These are phyloP conservation scores for Dictyostelium discoideum DNA, from an alignment of 78 protist species.

Conservation along the genomic window dicty_2.7 NC_007089.4:90501-91000, in stretches of 20 bases:
- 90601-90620: constrained; percentile 92
- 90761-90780: constrained; percentile 95
- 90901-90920: neutral
- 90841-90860: constrained; percentile 32
- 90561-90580: constrained; percentile 90
- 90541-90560: constrained; percentile 96
- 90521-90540: constrained; percentile 90
- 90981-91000: constrained; percentile 2
- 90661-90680: constrained; percentile 93
- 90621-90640: constrained; percentile 96
- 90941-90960: neutral
- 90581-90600: constrained; percentile 84
- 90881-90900: neutral
- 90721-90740: constrained; percentile 94
- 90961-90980: neutral
- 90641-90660: constrained; percentile 98
- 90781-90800: constrained; percentile 87
- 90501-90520: constrained; percentile 92
- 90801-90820: neutral
- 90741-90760: constrained; percentile 98
- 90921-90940: neutral
- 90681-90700: constrained; percentile 83
- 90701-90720: constrained; percentile 95
- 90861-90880: neutral
- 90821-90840: constrained; percentile 6